Percentiles rank a stretch among this genome's conserved stretches.
phyloP scores from a whole-genome alignment of 2,329 filamentous ascomycete genomes.

The Aspergillus fischeri region DNA sequence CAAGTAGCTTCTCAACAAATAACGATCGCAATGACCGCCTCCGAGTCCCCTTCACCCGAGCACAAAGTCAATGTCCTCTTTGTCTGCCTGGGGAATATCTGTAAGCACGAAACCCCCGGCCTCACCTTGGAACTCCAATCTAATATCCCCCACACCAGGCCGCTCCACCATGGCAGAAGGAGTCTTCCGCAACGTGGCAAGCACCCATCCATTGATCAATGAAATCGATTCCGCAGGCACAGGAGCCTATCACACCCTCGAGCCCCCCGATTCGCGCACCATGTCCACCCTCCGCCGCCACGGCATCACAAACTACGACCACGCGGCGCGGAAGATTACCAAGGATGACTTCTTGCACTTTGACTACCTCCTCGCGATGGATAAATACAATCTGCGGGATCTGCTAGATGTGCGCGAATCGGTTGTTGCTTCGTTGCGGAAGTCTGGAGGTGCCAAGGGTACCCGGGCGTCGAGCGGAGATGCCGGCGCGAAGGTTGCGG shows the following conservation, averaged over 20 bases:
- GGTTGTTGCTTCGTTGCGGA: conserved; percentile 48
- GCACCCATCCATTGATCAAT: conserved; percentile 56
- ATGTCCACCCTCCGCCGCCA: conserved; percentile 71
- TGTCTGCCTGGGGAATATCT: conserved; percentile 97
- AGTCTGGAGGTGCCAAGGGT: conserved; percentile 22
- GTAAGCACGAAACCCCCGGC: conserved; percentile 38
- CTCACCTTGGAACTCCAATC: conserved; percentile 1
- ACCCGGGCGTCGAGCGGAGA: conserved; percentile 33
- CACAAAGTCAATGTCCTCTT: conserved; percentile 70
- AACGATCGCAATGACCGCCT: conserved; percentile 17
- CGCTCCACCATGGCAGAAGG: conserved; percentile 94
- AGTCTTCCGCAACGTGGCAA: conserved; percentile 71
- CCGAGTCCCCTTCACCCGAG: conserved; percentile 8
- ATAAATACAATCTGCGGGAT: conserved; percentile 72
- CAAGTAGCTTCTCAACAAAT: no score
- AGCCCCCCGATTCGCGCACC: conserved; percentile 75
- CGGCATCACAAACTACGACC: conserved; percentile 71
- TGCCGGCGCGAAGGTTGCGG: conserved; percentile 37
- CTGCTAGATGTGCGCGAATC: conserved; percentile 57
- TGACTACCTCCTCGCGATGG: conserved; percentile 96
- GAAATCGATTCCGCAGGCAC: conserved; percentile 87
- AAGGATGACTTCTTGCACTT: conserved; percentile 74
- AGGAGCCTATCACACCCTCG: conserved; percentile 76
- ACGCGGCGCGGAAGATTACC: conserved; percentile 70
- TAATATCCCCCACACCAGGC: conserved; percentile 35